Percentiles rank a stretch among this genome's conserved stretches.
Evolutionary conservation across 306 rosid species (phyloP).

Genomic region (Malus asiatica): DNA sequence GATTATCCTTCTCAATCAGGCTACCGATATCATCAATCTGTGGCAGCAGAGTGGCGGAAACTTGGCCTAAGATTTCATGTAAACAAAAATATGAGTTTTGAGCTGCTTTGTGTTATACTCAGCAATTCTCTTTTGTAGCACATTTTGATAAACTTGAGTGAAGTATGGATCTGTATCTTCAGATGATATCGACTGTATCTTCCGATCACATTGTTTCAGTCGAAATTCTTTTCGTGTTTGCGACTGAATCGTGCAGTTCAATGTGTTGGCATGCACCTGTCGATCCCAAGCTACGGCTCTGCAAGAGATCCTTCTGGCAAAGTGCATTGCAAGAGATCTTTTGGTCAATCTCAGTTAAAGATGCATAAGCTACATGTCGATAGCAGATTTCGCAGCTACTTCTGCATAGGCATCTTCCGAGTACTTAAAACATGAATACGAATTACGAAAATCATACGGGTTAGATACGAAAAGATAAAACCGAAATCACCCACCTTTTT

Average conservation of each 20-base stretch:
- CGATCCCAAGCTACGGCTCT: background rate
- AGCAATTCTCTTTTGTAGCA: background rate
- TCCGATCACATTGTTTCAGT: background rate
- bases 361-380: constrained; percentile 3
- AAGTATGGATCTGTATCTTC: background rate
- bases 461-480: background rate
- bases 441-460: background rate
- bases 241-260: constrained; percentile 8
- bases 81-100: constrained; percentile 3
- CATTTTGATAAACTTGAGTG: constrained; percentile 12
- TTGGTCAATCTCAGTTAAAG: background rate
- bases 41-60: constrained; percentile 99
- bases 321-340: background rate
- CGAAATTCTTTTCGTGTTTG: background rate
- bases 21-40: constrained; percentile 88
- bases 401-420: background rate
- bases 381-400: constrained; percentile 12
- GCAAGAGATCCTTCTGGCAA: background rate
- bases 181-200: background rate
- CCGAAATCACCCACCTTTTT: background rate
- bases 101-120: constrained; percentile 2
- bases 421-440: background rate
- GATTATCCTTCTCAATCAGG: constrained; percentile 98
- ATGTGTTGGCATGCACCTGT: constrained; percentile 3
- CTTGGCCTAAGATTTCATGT: constrained; percentile 37